phyloP scores from a whole-genome alignment of 2,329 filamentous ascomycete species.

The Dryadomyces quercivorus region DNA sequence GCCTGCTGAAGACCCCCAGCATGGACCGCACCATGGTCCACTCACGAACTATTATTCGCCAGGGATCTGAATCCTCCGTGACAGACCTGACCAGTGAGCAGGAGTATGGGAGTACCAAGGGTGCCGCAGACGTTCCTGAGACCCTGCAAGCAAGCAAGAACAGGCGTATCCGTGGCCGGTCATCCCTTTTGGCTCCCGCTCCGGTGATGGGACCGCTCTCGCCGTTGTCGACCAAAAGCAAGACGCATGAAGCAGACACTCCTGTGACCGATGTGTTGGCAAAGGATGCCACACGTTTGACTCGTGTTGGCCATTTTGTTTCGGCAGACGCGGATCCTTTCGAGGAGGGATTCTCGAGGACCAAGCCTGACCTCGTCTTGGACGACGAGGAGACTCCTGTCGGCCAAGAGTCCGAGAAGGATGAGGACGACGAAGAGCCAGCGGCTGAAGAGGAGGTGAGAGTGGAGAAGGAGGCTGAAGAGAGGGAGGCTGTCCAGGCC shows the following conservation, averaged over 20 bases:
- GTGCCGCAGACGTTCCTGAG: neutral
- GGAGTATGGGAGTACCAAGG: neutral
- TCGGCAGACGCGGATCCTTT: neutral
- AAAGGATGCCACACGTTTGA: no score
- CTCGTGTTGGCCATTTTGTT: neutral
- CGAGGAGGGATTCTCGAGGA: constrained; percentile 4
- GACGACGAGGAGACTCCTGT: neutral
- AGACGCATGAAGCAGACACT: no score
- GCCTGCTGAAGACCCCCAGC: constrained; percentile 17
- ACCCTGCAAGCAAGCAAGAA: no score
- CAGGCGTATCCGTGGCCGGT: no score
- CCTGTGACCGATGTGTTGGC: no score
- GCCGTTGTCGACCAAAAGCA: no score
- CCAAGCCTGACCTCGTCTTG: constrained; percentile 2
- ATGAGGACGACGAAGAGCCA: neutral
- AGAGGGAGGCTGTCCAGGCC: neutral
- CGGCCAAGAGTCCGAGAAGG: neutral
- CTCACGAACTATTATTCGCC: neutral
- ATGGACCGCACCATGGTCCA: neutral
- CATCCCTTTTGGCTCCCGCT: neutral
- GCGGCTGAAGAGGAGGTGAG: neutral
- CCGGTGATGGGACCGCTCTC: neutral
- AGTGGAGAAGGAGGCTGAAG: neutral
- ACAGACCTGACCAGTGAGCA: neutral
- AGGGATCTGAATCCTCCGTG: neutral